Percentiles rank a stretch among this genome's conserved stretches.
phyloP scores from a whole-genome alignment of 345 rosid genomes.

The Lepidium aucheri region DNA sequence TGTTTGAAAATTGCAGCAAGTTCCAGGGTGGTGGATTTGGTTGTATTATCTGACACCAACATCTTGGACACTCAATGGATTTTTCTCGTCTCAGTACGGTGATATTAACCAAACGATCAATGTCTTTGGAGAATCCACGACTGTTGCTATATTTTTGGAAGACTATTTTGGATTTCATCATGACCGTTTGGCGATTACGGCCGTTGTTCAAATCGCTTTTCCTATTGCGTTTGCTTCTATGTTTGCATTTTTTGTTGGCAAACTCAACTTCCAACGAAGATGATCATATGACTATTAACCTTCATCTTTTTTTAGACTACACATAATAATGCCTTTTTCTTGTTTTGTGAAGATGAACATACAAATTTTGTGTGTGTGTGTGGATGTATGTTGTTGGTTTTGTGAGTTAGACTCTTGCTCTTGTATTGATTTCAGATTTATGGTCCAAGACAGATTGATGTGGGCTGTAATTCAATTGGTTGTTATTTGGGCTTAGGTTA shows the following conservation, averaged over 20 bases:
- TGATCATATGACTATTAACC: conserved; percentile 5
- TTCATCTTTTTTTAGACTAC: not conserved
- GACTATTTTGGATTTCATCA: conserved; percentile 58
- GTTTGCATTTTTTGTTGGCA: conserved; percentile 46
- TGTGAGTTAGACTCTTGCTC: too few relatives aligned
- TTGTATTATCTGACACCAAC: conserved; percentile 55
- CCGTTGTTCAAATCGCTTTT: conserved; percentile 31
- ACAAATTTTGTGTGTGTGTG: not conserved
- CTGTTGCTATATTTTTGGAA: conserved; percentile 36
- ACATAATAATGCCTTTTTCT: not conserved
- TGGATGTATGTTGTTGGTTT: not conserved
- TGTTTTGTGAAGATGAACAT: not conserved
- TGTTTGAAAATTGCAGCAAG: conserved; percentile 34
- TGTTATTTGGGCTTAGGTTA: too few relatives aligned
- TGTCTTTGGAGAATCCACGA: conserved; percentile 43
- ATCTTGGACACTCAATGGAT: conserved; percentile 62
- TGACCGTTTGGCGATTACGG: conserved; percentile 32
- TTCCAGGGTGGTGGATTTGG: conserved; percentile 91
- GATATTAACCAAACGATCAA: conserved; percentile 37
- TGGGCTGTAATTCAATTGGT: too few relatives aligned
- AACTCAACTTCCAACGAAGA: conserved; percentile 57
- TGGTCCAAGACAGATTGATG: too few relatives aligned
- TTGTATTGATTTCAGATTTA: too few relatives aligned
- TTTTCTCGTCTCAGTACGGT: conserved; percentile 72
- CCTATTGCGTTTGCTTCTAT: conserved; percentile 47